Evolutionary conservation across 331 rosid species (phyloP).

Genomic region (Saraca asoca): DNA sequence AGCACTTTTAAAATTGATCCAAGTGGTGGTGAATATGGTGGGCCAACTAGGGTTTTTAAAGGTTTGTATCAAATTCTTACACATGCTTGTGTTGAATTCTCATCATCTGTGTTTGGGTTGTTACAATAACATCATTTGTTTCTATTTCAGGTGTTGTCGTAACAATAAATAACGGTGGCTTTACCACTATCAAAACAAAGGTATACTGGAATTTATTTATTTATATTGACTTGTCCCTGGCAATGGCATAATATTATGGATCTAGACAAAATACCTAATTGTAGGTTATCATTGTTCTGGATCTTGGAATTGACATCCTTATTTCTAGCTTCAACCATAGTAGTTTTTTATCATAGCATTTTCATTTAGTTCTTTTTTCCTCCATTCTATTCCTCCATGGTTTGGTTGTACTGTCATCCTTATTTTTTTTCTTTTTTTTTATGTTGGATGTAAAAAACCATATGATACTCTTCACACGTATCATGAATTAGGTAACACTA

Average conservation of each 20-base stretch:
- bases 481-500: no score
- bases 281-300: no score
- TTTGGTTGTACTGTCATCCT: no score
- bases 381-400: no score
- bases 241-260: constrained; percentile 2
- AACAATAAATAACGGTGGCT: constrained; percentile 88
- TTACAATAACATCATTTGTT: constrained; percentile 34
- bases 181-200: constrained; percentile 84
- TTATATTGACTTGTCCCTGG: constrained; percentile 23
- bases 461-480: no score
- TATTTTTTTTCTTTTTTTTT: no score
- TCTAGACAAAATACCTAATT: neutral
- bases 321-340: no score
- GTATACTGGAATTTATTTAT: constrained; percentile 40
- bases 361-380: no score
- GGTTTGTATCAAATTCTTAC: constrained; percentile 52
- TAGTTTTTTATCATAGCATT: no score
- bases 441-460: no score
- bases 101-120: constrained; percentile 26
- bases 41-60: constrained; percentile 79
- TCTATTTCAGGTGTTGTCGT: constrained; percentile 75
- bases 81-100: neutral
- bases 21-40: constrained; percentile 75
- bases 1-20: constrained; percentile 73
- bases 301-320: no score